Base-by-base conservation (phyloP, 306 rosid species). In the Pyrus pyrifolia region DNA sequence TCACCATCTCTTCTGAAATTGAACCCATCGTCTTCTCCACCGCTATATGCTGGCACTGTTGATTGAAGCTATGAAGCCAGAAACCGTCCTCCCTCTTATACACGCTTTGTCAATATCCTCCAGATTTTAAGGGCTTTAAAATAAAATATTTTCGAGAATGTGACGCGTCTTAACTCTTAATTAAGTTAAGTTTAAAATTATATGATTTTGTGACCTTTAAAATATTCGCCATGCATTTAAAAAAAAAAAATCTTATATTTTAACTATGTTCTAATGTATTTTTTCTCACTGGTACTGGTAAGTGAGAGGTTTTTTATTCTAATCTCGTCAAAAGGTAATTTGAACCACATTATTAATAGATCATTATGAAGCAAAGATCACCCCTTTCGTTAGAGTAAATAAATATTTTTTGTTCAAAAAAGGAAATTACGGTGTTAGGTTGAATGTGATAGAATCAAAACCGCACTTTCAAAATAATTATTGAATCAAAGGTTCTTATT, bases 81-180 rank as follows among this genome's bases (percentile, higher is more conserved):
- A 49, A 49, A 49, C 53, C 67, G 0, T 8, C 23, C 31, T 33
- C 12, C 65, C 15, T 8, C 44, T 27, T 67, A 11, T 44, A 3
- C 46, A 30, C 4, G 31, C 21, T 27, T 8, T 59, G 18, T 12
- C 72, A 18, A 49, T 25, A 62, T 31, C 58, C 44, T 73, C 72
- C 81, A 6, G 18, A 63, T 21, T 51, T 71, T 53, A 19, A 33
- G 72, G 71, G 66, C 14, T 71, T 71, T 2, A 76, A 75, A 65
- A 30, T 29, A 63, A 1, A 30, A 63, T 15, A 63, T 30, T 27
- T 13, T 61, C 62, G 11, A 57, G 25, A 57, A 57, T 57, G 25
- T 23, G 15, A 60, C 8, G 65, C 35, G 19, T 60, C 14, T 6
- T 22, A 60, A 60, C 33, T 60, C 18, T 25, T 60, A 1, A 1